A percentile compares a stretch with the other conserved stretches of the same genome.
These are phyloP conservation scores for Agarophyton chilense DNA, from an alignment of 23 red algal genomes.

Conservation along the genomic window DNA sequence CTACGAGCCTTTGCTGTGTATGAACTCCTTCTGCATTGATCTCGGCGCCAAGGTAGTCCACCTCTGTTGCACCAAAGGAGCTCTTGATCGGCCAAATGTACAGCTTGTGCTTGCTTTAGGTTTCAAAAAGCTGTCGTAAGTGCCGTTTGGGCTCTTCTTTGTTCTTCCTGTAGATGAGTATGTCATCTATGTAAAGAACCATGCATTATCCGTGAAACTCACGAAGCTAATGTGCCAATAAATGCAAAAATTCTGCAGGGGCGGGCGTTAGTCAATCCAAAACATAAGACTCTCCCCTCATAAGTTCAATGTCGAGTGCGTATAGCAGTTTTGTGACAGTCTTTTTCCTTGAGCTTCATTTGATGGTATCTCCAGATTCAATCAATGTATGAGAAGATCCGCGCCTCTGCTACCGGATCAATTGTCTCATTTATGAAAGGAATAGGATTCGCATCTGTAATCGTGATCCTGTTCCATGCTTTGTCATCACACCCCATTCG, in stretches of 20 bases:
- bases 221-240: background rate
- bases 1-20: background rate
- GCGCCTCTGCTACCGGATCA: constrained; percentile 45
- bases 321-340: constrained; percentile 13
- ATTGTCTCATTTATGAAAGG: constrained; percentile 40
- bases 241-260: constrained; percentile 35
- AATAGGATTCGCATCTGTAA: constrained; percentile 19
- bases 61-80: constrained; percentile 26
- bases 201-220: constrained; percentile 23
- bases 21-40: constrained; percentile 12
- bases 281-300: constrained; percentile 36
- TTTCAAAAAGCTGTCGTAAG: constrained; percentile 18
- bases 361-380: constrained; percentile 32
- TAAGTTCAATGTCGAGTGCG: constrained; percentile 28
- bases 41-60: constrained; percentile 34
- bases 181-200: constrained; percentile 43
- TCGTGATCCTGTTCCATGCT: constrained; percentile 39
- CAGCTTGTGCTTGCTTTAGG: constrained; percentile 25
- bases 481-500: constrained; percentile 33
- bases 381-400: constrained; percentile 39
- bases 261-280: constrained; percentile 41
- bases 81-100: constrained; percentile 30
- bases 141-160: constrained; percentile 40
- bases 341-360: constrained; percentile 21
- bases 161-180: constrained; percentile 38